These are phyloP conservation scores for Trebouxia sp. DNA, from an alignment of 139 green algal species.

Conservation along the genomic window DNA sequence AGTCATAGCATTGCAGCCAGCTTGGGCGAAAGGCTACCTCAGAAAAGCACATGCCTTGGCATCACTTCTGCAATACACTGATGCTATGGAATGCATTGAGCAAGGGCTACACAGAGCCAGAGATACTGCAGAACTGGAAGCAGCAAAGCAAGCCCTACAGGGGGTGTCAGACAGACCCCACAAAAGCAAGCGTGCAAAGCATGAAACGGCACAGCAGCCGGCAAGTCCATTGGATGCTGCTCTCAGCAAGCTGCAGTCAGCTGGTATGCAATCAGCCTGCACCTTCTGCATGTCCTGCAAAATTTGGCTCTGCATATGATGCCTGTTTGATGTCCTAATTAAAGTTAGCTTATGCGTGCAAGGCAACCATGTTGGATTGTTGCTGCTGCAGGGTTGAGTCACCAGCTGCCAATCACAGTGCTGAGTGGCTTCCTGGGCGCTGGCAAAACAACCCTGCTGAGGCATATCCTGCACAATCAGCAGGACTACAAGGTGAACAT, in stretches of 20 bases:
- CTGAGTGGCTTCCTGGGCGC: constrained; percentile 75
- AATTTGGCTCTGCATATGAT: no score
- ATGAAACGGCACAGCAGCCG: background rate
- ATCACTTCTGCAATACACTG: background rate
- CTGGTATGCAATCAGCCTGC: background rate
- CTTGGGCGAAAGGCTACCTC: constrained; percentile 19
- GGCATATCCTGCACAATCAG: constrained; percentile 65
- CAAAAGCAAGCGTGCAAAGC: background rate
- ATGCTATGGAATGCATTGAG: background rate
- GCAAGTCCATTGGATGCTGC: background rate
- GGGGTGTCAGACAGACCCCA: background rate
- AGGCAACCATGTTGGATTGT: background rate
- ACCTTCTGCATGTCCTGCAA: background rate
- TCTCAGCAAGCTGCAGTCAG: background rate
- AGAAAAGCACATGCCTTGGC: background rate
- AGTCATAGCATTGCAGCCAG: background rate
- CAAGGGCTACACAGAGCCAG: constrained; percentile 2
- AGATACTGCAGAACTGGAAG: background rate
- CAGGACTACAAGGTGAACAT: constrained; percentile 29
- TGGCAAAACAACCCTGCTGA: constrained; percentile 84
- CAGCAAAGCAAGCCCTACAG: background rate
- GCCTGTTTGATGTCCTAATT: background rate
- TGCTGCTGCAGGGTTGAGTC: background rate
- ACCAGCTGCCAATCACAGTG: constrained; percentile 67
- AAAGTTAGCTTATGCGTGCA: background rate